Base-by-base conservation (phyloP, 441 rosid species). In the Gossypium gossypioides region DNA sequence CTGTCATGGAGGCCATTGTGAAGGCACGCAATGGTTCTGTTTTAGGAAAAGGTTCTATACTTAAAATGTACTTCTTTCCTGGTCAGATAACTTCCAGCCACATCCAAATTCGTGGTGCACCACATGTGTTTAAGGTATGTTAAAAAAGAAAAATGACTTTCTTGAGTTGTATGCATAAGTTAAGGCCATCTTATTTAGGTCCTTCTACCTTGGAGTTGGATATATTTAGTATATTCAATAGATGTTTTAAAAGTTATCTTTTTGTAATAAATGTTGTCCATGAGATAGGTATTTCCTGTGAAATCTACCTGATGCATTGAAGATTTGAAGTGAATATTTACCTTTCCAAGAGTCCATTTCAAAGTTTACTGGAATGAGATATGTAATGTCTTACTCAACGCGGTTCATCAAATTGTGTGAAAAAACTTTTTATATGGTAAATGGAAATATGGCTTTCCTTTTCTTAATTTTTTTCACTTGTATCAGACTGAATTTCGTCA, bases 1-100 rank as follows among this genome's bases (percentile, higher is more conserved):
- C 99, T 75, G 94, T 90, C 64, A 93, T 96, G 98, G 99, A 96
- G 79, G 91, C 98, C 46, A 86, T 91, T 68, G 89, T 96, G 76
- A 93, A 83, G 72, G 87, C 88, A 25, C 93, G 97, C 37, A 85
- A 83, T 83, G 98, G 98, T 76, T 93, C 98, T 69, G 97, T 96
- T 58, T 78, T 96, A 83, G 96, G 98, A 16, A 89, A 86, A 74
- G 99, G 97, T 73, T 91, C 91, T 42, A 90, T 96, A 63, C 90
- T 96, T 63, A 93, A 96, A 78, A 93, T 89, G 92, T 90, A 91
- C 75, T 91, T 90, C 83, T 93, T 91, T 83, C 98, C 98, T 73
- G 96, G 97, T 74, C 98, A 96, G 88, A 86, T 84, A 82, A 93
- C 94, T 75, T 93, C 98, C 73, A 91, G 87, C 82, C 86, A 84